Evolutionary conservation across 208 protist species (phyloP).

Genomic region (Trypanosoma boissoni): DNA sequence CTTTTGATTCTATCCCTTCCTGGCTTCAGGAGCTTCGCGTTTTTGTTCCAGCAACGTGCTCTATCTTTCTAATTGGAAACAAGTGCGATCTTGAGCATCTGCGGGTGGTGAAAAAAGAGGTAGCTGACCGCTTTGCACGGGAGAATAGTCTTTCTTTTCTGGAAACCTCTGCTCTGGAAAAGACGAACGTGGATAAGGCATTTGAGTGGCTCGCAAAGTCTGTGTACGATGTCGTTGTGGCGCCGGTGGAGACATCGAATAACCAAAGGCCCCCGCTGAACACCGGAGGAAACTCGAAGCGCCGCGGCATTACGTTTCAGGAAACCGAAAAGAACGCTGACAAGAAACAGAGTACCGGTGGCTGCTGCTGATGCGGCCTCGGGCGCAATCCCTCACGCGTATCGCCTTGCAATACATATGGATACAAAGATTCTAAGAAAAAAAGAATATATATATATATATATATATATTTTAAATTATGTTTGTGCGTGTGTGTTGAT

Average conservation of each 20-base stretch:
- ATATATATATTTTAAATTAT: constrained; percentile 1
- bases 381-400: too few relatives aligned
- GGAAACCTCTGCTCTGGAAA: constrained; percentile 98
- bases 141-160: constrained; percentile 97
- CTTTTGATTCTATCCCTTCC: constrained; percentile 96
- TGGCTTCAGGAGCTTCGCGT: constrained; percentile 98
- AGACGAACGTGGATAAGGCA: constrained; percentile 98
- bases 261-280: constrained; percentile 26
- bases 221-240: constrained; percentile 85
- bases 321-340: constrained; percentile 8
- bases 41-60: constrained; percentile 95
- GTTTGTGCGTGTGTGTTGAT: constrained; percentile 10
- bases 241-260: constrained; percentile 39
- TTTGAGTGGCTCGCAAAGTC: constrained; percentile 98
- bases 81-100: constrained; percentile 95
- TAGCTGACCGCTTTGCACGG: constrained; percentile 94
- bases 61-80: constrained; percentile 99
- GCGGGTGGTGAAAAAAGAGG: constrained; percentile 93
- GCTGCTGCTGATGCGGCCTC: too few relatives aligned
- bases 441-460: constrained; percentile 25
- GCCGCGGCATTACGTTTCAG: constrained; percentile 10
- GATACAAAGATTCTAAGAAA: constrained; percentile 2
- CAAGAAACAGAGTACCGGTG: constrained; percentile 26
- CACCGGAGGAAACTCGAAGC: constrained; percentile 32
- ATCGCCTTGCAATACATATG: too few relatives aligned